A percentile compares a stretch with the other conserved stretches of the same genome.
Evolutionary conservation across 768 basidiomycete genomes (phyloP).

Genomic region (Asterophora parasitica): DNA sequence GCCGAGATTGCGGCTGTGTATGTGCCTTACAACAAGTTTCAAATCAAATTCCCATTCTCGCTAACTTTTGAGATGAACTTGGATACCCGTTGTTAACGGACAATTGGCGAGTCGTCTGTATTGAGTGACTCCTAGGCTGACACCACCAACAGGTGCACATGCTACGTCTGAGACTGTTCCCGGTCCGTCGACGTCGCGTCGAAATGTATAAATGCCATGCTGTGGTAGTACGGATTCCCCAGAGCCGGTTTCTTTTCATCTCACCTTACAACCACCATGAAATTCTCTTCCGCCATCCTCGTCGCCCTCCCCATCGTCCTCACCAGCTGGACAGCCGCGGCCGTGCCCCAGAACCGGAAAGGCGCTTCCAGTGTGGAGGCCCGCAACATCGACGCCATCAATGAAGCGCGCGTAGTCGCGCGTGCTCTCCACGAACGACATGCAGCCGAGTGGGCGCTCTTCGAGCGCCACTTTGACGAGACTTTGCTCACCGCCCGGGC

Average conservation of each 20-base stretch:
- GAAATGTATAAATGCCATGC: neutral
- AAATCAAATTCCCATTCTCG: too few relatives aligned
- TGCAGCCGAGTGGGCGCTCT: neutral
- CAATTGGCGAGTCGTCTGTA: too few relatives aligned
- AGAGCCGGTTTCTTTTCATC: conserved; percentile 2
- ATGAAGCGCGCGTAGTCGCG: neutral
- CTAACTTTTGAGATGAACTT: too few relatives aligned
- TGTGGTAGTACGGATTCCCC: neutral
- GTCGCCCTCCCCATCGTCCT: neutral
- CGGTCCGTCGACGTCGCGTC: too few relatives aligned
- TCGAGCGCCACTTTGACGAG: neutral
- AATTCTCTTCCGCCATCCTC: neutral
- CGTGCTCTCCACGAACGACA: neutral
- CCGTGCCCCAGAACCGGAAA: neutral
- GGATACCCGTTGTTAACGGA: too few relatives aligned
- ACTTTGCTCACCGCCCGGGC: neutral
- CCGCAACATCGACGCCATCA: neutral
- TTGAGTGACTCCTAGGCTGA: too few relatives aligned
- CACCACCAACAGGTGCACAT: too few relatives aligned
- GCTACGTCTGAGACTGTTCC: too few relatives aligned
- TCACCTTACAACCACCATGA: neutral
- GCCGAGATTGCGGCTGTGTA: too few relatives aligned
- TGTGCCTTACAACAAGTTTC: too few relatives aligned
- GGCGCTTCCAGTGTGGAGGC: neutral
- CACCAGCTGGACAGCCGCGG: neutral